Conservation (phyloP, 2,329 filamentous ascomycete species). For the Purpureocillium lavendulum region DNA sequence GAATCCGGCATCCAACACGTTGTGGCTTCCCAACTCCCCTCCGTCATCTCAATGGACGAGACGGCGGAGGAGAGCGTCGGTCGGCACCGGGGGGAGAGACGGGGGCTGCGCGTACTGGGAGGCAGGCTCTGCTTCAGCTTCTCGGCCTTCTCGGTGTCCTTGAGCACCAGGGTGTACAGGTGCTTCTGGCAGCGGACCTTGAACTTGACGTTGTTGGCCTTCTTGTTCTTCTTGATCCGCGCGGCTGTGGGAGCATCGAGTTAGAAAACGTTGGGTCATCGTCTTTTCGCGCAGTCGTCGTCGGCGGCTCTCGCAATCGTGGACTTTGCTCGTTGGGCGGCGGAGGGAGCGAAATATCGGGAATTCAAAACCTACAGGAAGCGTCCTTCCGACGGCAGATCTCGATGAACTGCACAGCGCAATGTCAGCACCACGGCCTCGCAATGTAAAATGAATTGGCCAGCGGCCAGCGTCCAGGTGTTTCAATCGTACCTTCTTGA, state of each 20-base stretch:
- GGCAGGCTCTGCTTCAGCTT: slow-evolving; percentile 99
- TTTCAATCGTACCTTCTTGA: slow-evolving; percentile 75
- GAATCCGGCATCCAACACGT: no score
- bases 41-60: slow-evolving; percentile 1
- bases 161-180: slow-evolving; percentile 97
- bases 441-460: no score
- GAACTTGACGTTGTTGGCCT: slow-evolving; percentile 95
- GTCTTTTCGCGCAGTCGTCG: slow-evolving; percentile 2
- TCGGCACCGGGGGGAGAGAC: neutral
- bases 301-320: slow-evolving; percentile 1
- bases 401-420: slow-evolving; percentile 78
- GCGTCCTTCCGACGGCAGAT: slow-evolving; percentile 99
- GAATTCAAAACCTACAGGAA: slow-evolving; percentile 67
- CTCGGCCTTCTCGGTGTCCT: slow-evolving; percentile 98
- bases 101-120: slow-evolving; percentile 63
- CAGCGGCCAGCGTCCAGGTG: no score
- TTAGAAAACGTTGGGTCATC: slow-evolving; percentile 17
- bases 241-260: slow-evolving; percentile 54
- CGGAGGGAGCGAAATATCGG: no score
- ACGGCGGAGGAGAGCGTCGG: neutral
- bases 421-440: neutral
- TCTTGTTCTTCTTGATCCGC: slow-evolving; percentile 93
- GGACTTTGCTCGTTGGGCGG: neutral
- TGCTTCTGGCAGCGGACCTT: slow-evolving; percentile 98
- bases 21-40: no score